Base-by-base conservation (phyloP, 2,329 filamentous ascomycete species). In the Phymatotrichopsis omnivora region DNA sequence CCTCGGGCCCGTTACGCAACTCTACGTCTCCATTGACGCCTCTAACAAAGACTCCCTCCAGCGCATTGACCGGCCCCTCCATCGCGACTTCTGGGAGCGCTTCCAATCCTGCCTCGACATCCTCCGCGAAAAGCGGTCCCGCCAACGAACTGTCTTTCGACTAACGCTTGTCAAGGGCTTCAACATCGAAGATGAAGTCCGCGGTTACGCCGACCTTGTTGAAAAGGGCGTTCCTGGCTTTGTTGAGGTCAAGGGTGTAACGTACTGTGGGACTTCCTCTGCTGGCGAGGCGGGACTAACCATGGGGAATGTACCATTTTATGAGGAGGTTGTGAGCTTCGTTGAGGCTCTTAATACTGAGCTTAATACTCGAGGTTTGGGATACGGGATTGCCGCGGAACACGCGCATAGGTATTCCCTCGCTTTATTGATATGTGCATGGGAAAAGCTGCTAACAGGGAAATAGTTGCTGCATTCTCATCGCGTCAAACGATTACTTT, bases 221-320 rank as follows among this genome's bases (percentile, higher is more conserved):
- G 83, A 87, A 60, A 78, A 79, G 55, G 87, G 82, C 0, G 70
- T 94, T 17, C 89, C 89, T 0, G 89, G 85, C 63, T 94, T 96
- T 61, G 78, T 96, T 37, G 89, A 96, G 68, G 75, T 96, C 63
- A 96, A 96, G 68, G 89, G 89, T 43, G 89, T 96, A 28, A 96
- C 89, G 0, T 96, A 91, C 67, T 96, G 91, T 64, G 91, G 91
- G 30, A 96, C 89, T 0, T 80, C 80, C 6, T 85, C 85, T 1
- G 83, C 83, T 7, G 80, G 82, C 3, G 81, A 80, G 42, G 87
- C 85, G 0, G 89, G 89, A 0, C 70, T 96, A 35, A 91, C 79
- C n/a, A 96, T 96, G 89, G 77, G 85, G 59, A 96, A 96, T 60
- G 91, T 96, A 7, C 89, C 89, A 0, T 96, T 94, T 61, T 96